Percentiles rank a stretch among this genome's conserved stretches.
phyloP scores from a whole-genome alignment of 164 flowering plant genomes.

The Sextonia rubra region DNA sequence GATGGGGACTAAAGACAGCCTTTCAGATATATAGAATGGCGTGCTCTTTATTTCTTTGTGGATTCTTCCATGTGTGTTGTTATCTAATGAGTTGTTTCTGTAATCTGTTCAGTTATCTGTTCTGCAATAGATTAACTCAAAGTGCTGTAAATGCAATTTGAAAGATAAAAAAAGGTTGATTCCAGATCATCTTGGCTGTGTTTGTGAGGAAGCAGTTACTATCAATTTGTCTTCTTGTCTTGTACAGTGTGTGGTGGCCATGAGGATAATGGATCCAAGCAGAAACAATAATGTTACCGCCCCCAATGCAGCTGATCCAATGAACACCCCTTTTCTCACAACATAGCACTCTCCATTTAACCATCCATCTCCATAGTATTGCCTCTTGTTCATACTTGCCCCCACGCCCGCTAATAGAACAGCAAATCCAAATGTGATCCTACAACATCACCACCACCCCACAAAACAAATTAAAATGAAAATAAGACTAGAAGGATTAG shows the following conservation, averaged over 20 bases:
- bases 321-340: conserved; percentile 54
- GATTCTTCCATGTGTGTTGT: background rate
- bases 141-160: background rate
- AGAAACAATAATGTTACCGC: conserved; percentile 24
- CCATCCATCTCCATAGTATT: conserved; percentile 70
- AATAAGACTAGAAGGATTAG: background rate
- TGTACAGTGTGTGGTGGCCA: background rate
- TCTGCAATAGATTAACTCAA: background rate
- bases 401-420: conserved; percentile 36
- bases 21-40: too few relatives aligned
- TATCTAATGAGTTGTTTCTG: background rate
- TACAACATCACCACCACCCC: conserved; percentile 13
- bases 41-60: background rate
- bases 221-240: conserved; percentile 12
- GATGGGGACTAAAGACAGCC: background rate
- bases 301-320: conserved; percentile 39
- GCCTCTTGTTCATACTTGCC: conserved; percentile 64
- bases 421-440: conserved; percentile 58
- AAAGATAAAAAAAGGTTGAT: too few relatives aligned
- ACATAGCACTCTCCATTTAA: conserved; percentile 66
- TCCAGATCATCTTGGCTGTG: background rate
- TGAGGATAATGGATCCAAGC: conserved; percentile 22
- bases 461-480: too few relatives aligned
- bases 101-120: background rate
- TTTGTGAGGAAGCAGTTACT: background rate